A percentile compares a stretch with the other conserved stretches of the same genome.
Evolutionary conservation across 768 basidiomycete species (phyloP).

Genomic region (Tephrocybe sp.): DNA sequence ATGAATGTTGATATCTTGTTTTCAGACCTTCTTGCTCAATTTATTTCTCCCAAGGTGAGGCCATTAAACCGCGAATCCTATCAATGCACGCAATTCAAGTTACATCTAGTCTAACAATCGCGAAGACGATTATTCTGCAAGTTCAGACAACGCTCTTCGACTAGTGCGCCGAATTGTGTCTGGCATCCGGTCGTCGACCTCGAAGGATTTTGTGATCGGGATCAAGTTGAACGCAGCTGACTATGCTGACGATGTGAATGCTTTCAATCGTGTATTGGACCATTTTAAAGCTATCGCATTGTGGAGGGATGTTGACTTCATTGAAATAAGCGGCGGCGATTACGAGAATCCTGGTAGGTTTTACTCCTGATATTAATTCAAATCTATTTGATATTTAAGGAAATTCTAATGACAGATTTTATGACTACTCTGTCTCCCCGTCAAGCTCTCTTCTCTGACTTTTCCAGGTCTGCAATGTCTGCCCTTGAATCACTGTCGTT

Average conservation of each 20-base stretch:
- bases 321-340: constrained; percentile 86
- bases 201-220: constrained; percentile 64
- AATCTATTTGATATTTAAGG: not conserved
- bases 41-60: constrained; percentile 67
- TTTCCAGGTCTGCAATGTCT: constrained; percentile 55
- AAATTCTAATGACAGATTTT: constrained; percentile 38
- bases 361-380: not conserved
- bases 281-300: constrained; percentile 59
- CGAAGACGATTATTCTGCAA: constrained; percentile 55
- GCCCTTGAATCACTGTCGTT: constrained; percentile 35
- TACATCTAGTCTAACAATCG: constrained; percentile 42
- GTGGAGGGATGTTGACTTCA: constrained; percentile 73
- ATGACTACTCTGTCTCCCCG: constrained; percentile 38
- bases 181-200: constrained; percentile 52
- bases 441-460: constrained; percentile 72
- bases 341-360: constrained; percentile 73
- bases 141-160: constrained; percentile 43
- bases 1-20: not conserved
- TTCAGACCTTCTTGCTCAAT: constrained; percentile 75
- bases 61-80: not conserved
- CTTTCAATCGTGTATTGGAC: constrained; percentile 46
- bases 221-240: constrained; percentile 83
- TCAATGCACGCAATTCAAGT: not conserved
- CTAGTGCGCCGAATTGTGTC: constrained; percentile 55
- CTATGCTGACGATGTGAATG: constrained; percentile 39